Evolutionary conservation across 306 rosid species (phyloP).

Genomic region (Comarum palustre): DNA sequence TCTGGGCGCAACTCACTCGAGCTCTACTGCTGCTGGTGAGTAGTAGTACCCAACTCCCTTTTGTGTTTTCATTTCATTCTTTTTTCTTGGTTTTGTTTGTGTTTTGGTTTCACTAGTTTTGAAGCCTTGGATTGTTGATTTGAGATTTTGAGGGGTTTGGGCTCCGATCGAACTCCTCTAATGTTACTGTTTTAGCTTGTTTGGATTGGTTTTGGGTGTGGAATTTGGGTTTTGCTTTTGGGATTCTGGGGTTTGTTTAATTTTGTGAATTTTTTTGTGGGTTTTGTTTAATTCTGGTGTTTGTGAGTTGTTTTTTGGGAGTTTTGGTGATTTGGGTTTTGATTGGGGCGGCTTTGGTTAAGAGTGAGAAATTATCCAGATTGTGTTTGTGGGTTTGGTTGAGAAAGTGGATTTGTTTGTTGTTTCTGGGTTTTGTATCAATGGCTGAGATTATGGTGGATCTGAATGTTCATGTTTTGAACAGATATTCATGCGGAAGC

Average conservation of each 20-base stretch:
- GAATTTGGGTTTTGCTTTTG: conserved; percentile 11
- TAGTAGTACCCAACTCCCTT: conserved; percentile 23
- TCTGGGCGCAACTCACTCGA: not conserved
- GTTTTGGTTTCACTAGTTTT: conserved; percentile 17
- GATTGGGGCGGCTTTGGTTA: conserved; percentile 20
- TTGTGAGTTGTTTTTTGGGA: not conserved
- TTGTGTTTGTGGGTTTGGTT: conserved; percentile 25
- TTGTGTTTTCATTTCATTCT: conserved; percentile 4
- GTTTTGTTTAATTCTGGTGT: conserved; percentile 25
- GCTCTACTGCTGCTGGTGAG: conserved; percentile 31
- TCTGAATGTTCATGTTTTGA: conserved; percentile 48
- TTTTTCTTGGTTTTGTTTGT: not conserved
- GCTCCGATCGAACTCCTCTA: conserved; percentile 48
- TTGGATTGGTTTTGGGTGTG: conserved; percentile 26
- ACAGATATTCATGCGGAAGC: conserved; percentile 51
- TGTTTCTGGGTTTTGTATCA: conserved; percentile 26
- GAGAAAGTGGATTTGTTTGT: conserved; percentile 21
- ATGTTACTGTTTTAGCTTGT: conserved; percentile 21
- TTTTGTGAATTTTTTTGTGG: conserved; percentile 18
- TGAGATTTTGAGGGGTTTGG: conserved; percentile 9
- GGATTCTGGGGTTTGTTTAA: conserved; percentile 15
- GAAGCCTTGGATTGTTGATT: conserved; percentile 53
- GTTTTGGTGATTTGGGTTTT: conserved; percentile 36
- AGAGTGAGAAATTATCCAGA: conserved; percentile 22
- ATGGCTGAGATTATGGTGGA: conserved; percentile 55